Evolutionary conservation across 306 rosid genomes (phyloP), one percentile per base, ranked within the genome.

Genomic region (Luffa aegyptiaca): DNA sequence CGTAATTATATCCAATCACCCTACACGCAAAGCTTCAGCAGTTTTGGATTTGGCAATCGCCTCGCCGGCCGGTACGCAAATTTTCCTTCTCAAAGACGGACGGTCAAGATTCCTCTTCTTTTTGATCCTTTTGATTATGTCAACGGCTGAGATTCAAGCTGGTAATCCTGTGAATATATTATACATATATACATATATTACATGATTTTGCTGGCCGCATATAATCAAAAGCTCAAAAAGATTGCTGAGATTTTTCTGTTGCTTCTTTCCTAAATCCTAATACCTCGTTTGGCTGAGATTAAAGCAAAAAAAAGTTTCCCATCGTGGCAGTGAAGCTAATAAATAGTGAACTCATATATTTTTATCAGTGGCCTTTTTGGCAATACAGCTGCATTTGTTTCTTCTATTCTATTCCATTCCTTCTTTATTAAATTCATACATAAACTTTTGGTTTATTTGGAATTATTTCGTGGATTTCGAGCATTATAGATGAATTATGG

Each of bases 1-100:
- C 26, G 88, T 89, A 89, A 86, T 87, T 88, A 81, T 21, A 6
- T 44, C 17, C 51, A 41, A 0, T 66, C 5, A 36, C 14, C 39
- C 77, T 49, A 20, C 49, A 41, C 39, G 57, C 35, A 53, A 36
- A 69, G 74, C 61, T 36, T 71, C n/a, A 33, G 37, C n/a, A 45
- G 20, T n/a, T 81, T 31, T n/a, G 3, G 9, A 61, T 49, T 59
- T 35, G 63, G 59, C 18, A 39, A 45, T 41, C 52, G 6, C 5
- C 51, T 49, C 52, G 6, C 5, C 51, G 69, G 41, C 21, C 78
- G 59, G 66, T 45, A 57, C 31, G 64, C 39, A 44, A 65, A 2
- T 68, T 76, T 64, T 17, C 20, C 71, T 76, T 83, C 36, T 39
- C n/a, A 48, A 62, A 80, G 5, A 48, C 66, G 42, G 78, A 77